Evolutionary conservation across 2,329 filamentous ascomycete genomes (phyloP).

Genomic region (Cladosporium oxysporum): DNA sequence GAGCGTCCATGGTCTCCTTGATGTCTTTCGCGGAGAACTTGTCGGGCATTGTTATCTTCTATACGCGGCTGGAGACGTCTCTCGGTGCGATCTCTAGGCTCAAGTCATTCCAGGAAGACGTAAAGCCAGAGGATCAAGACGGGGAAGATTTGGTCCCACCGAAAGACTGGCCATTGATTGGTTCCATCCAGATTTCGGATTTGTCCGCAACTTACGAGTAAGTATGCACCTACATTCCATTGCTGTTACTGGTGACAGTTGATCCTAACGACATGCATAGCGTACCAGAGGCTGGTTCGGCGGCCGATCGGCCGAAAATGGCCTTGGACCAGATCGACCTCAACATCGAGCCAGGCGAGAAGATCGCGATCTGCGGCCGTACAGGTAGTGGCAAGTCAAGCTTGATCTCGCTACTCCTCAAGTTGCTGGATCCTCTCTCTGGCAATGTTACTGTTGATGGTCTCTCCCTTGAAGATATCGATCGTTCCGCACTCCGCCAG

Average conservation of each 20-base stretch:
- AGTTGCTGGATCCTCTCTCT: background rate
- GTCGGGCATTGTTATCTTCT: background rate
- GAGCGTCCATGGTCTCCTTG: background rate
- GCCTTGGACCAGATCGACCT: background rate
- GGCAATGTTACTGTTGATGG: background rate
- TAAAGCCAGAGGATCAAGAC: background rate
- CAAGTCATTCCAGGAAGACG: background rate
- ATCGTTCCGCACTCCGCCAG: background rate
- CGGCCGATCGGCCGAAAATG: background rate
- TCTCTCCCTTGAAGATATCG: background rate
- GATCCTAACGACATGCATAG: background rate
- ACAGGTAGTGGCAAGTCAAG: slow-evolving; percentile 12
- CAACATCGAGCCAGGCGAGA: slow-evolving; percentile 37
- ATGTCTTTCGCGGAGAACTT: slow-evolving; percentile 3
- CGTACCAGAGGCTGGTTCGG: background rate
- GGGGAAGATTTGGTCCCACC: background rate
- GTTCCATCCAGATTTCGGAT: background rate
- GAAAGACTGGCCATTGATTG: background rate
- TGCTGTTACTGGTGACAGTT: background rate
- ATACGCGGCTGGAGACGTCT: background rate
- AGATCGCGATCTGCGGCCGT: slow-evolving; percentile 45
- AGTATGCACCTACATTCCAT: too few species aligned
- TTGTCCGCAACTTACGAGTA: background rate
- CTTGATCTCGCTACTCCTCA: background rate
- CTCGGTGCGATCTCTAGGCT: slow-evolving; percentile 5